phyloP scores from a whole-genome alignment of 164 flowering plant species.

The Litsea cubeba region DNA sequence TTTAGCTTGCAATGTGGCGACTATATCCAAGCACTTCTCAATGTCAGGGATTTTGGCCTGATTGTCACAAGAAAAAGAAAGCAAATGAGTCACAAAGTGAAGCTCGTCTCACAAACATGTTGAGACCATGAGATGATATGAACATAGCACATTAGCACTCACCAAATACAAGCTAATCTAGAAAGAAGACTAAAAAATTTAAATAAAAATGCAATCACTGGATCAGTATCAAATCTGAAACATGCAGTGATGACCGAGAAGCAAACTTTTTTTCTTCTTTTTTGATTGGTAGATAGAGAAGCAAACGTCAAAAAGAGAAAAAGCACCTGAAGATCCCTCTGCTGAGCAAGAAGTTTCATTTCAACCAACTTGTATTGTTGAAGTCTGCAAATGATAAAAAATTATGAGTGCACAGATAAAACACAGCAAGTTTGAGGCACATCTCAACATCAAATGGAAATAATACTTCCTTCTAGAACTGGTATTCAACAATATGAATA shows the following conservation, averaged over 20 bases:
- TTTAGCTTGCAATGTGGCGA: constrained; percentile 78
- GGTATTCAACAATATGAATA: no score
- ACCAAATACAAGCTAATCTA: background rate
- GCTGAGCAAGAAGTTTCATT: constrained; percentile 87
- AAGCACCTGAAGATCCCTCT: constrained; percentile 76
- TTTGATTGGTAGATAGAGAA: background rate
- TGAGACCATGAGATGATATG: background rate
- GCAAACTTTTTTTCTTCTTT: background rate
- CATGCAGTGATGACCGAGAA: no score
- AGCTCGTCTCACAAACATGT: background rate
- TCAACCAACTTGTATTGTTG: constrained; percentile 84
- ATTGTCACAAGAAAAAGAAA: background rate
- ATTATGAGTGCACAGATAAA: background rate
- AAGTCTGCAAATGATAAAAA: constrained; percentile 39
- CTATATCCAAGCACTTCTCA: constrained; percentile 87
- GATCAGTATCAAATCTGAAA: no score
- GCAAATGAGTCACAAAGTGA: background rate
- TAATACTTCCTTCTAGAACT: no score
- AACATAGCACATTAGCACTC: background rate
- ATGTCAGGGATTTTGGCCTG: constrained; percentile 98
- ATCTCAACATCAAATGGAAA: no score
- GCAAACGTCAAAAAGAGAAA: background rate
- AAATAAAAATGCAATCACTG: background rate
- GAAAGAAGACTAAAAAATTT: background rate
- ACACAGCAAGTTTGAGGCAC: no score